phyloP scores from a whole-genome alignment of 139 green algal species.

The Chlorella sp. region DNA sequence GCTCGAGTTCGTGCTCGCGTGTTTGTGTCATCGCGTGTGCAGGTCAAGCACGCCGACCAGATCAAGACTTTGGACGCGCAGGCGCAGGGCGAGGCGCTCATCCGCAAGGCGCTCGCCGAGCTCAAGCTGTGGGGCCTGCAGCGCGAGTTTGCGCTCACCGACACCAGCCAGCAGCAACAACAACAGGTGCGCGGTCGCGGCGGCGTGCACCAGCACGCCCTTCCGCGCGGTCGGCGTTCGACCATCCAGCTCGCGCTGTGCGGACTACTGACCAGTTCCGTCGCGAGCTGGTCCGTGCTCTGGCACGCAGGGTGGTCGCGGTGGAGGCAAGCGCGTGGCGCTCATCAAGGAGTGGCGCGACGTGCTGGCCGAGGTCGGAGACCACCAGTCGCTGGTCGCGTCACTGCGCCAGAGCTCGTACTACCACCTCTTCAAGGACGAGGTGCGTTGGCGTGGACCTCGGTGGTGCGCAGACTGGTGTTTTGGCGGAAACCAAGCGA shows the following conservation, averaged over 20 bases:
- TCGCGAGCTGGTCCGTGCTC: not conserved
- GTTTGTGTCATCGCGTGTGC: too few species aligned
- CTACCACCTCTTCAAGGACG: conserved; percentile 62
- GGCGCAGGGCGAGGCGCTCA: conserved; percentile 53
- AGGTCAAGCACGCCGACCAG: conserved; percentile 37
- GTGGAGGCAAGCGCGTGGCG: conserved; percentile 15
- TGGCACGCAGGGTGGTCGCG: conserved; percentile 1
- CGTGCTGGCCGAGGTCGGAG: conserved; percentile 66
- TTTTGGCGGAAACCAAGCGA: too few species aligned
- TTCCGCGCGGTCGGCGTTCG: not conserved
- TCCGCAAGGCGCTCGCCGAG: conserved; percentile 73
- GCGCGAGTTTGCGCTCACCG: conserved; percentile 52
- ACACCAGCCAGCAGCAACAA: not conserved
- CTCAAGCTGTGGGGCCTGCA: conserved; percentile 70
- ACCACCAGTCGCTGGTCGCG: conserved; percentile 71
- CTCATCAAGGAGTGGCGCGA: conserved; percentile 84
- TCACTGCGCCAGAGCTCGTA: conserved; percentile 61
- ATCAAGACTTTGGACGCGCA: conserved; percentile 66
- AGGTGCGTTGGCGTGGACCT: conserved; percentile 12
- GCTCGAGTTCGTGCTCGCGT: too few species aligned
- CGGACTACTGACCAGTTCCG: not conserved
- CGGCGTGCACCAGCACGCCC: too few species aligned
- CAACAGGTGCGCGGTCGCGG: not conserved
- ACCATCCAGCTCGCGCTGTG: not conserved
- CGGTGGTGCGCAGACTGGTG: too few species aligned